Base-by-base conservation (phyloP, 2,329 filamentous ascomycete species). In the Plectosphaerella sp. region DNA sequence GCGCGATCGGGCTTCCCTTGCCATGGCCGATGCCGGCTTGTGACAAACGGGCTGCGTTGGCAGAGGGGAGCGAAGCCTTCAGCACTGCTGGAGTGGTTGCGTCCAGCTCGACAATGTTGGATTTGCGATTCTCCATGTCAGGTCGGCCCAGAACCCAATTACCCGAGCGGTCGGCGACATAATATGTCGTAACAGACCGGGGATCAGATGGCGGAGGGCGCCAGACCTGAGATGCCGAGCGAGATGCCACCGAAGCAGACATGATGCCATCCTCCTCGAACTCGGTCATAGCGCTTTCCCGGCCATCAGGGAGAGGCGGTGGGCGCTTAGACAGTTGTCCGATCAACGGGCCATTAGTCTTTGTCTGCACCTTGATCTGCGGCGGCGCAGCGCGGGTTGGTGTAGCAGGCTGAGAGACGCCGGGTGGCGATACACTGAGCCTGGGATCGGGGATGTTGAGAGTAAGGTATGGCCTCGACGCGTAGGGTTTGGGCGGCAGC, bases 131-230 rank as follows among this genome's bases (percentile, higher is more conserved):
- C 4, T 50, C 57, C 36, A 64, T 64, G 43, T 64, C 64, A 5
- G 67, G 57, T 53, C 73, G 73, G 36, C 71, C 70, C 8, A 80
- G 67, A 15, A 78, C 70, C 79, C 79, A 82, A 59, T 82, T 81
- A 1, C 78, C 76, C 57, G 70, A 69, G 60, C 71, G 74, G 59
- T 82, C 78, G 35, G 77, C 72, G 46, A 80, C 70, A 57, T 79
- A 82, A 45, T 73, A 71, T 1, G 74, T 72, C 3, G 71, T 69
- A 1, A 74, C 73, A 2, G 75, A 75, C 41, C 69, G 65, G 1
- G 76, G 73, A 18, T 72, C 74, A 2, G 67, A 67, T 3, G 73
- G 70, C 0, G 77, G 76, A 6, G 75, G 77, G 12, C 75, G 68
- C 78, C 78, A 82, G 45, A 80, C 72, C 51, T 75, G 71, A n/a